phyloP scores from a whole-genome alignment of 176 grass and related monocot species.

The Phragmites australis region DNA sequence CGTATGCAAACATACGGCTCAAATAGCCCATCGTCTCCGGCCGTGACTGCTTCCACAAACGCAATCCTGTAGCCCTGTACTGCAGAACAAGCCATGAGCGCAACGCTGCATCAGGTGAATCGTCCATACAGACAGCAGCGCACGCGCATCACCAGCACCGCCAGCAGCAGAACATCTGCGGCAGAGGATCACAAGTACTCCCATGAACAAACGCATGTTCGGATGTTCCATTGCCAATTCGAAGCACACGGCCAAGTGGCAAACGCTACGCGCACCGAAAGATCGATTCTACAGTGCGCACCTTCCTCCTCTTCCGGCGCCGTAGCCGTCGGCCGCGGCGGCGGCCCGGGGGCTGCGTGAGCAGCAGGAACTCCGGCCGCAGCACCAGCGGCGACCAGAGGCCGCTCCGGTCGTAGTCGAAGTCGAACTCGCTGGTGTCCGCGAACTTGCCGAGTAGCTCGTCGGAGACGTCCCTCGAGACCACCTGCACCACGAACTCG shows the following conservation, averaged over 20 bases:
- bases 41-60: not conserved
- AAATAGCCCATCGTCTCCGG: not conserved
- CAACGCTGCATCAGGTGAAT: not conserved
- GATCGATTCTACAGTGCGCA: slow-evolving; percentile 2
- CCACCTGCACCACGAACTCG: slow-evolving; percentile 46
- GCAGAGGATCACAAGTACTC: not conserved
- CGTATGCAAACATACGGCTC: not conserved
- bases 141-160: slow-evolving; percentile 3
- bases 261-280: not conserved
- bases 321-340: slow-evolving; percentile 16
- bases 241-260: no score
- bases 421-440: slow-evolving; percentile 80
- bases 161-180: slow-evolving; percentile 39
- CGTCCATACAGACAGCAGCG: not conserved
- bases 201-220: not conserved
- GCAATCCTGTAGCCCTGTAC: not conserved
- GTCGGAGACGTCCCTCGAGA: slow-evolving; percentile 64
- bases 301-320: slow-evolving; percentile 45
- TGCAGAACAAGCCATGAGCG: not conserved
- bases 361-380: slow-evolving; percentile 47
- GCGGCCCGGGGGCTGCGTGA: slow-evolving; percentile 19
- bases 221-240: not conserved
- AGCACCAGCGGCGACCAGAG: slow-evolving; percentile 86
- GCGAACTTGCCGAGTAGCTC: slow-evolving; percentile 71
- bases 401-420: slow-evolving; percentile 75